These are phyloP conservation scores for Aspergillus novofumigatus DNA, from an alignment of 2,329 filamentous ascomycete species.

Conservation along the genomic window DNA sequence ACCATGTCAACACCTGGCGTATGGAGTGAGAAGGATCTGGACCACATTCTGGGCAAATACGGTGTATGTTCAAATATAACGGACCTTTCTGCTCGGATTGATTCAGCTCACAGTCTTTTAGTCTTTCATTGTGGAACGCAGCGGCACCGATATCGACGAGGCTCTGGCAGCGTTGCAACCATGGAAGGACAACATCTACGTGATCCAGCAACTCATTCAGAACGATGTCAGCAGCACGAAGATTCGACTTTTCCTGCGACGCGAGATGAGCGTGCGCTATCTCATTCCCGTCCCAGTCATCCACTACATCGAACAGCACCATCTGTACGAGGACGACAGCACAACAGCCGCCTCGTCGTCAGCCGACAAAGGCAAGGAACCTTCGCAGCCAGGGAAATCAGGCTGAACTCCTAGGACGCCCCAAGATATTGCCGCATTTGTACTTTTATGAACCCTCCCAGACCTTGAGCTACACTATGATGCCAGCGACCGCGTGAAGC, in stretches of 20 bases:
- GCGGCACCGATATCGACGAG: constrained; percentile 83
- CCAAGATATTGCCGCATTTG: background rate
- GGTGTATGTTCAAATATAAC: constrained; percentile 45
- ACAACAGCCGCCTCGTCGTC: constrained; percentile 15
- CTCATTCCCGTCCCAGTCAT: constrained; percentile 70
- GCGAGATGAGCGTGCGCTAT: constrained; percentile 79
- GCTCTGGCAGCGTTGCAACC: constrained; percentile 75
- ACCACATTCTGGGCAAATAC: constrained; percentile 80
- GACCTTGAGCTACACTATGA: background rate
- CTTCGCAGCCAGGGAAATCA: constrained; percentile 21
- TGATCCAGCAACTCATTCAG: constrained; percentile 82
- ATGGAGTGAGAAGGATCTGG: constrained; percentile 79
- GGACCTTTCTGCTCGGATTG: background rate
- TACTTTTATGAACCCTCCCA: background rate
- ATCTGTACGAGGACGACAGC: constrained; percentile 57
- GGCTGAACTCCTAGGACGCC: constrained; percentile 17
- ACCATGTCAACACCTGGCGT: constrained; percentile 69
- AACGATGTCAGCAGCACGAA: constrained; percentile 80
- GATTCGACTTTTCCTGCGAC: constrained; percentile 73
- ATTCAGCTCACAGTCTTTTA: constrained; percentile 13
- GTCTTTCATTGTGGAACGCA: constrained; percentile 81
- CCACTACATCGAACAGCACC: constrained; percentile 65
- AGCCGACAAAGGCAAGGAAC: constrained; percentile 34
- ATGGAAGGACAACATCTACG: constrained; percentile 81
- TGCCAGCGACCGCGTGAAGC: background rate